Evolutionary conservation across 805 yeast genomes (phyloP).

Genomic region (Tetrapisispora namnaoensis): DNA sequence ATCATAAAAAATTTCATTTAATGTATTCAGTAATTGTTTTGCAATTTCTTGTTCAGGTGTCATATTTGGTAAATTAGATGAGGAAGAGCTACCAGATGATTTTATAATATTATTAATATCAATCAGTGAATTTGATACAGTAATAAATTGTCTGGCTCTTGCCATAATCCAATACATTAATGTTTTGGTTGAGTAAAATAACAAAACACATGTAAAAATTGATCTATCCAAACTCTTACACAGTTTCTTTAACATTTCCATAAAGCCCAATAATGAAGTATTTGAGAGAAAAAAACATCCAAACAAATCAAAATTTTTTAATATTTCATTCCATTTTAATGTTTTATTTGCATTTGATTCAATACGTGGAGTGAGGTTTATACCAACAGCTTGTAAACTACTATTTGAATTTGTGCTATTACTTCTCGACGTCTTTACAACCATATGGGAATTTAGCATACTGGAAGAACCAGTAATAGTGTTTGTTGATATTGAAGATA

Average conservation of each 20-base stretch:
- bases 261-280: conserved; percentile 28
- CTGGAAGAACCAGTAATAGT: neutral
- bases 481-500: neutral
- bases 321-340: conserved; percentile 3
- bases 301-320: conserved; percentile 35
- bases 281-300: conserved; percentile 35
- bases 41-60: neutral
- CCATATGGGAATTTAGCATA: neutral
- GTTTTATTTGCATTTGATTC: conserved; percentile 1
- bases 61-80: neutral
- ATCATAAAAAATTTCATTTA: conserved; percentile 17
- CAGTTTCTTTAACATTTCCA: conserved; percentile 33
- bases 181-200: conserved; percentile 38
- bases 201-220: conserved; percentile 37
- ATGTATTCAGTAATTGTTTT: neutral
- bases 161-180: conserved; percentile 42
- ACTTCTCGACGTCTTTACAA: neutral
- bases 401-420: neutral
- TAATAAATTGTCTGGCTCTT: conserved; percentile 37
- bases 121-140: conserved; percentile 7
- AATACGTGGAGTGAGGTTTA: neutral
- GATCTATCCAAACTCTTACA: conserved; percentile 33
- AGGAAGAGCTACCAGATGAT: neutral
- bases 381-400: neutral
- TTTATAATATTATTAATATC: neutral